phyloP scores from a whole-genome alignment of 2,329 filamentous ascomycete species.

The Xylaria sp. region DNA sequence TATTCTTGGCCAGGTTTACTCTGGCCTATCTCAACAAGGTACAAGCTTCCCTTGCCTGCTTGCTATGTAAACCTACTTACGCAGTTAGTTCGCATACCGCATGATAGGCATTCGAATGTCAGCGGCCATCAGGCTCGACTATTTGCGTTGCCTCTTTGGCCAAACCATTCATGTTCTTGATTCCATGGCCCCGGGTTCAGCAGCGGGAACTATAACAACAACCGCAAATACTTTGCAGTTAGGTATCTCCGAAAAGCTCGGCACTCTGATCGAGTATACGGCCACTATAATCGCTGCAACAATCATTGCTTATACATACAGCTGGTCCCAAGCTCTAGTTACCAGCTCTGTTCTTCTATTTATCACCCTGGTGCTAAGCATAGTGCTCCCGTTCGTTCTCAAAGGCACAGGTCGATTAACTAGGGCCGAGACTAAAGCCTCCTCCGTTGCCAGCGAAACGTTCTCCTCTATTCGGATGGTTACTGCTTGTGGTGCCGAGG shows the following conservation, averaged over 20 bases:
- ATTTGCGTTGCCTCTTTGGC: slow-evolving; percentile 70
- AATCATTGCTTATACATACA: slow-evolving; percentile 66
- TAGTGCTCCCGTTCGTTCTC: slow-evolving; percentile 66
- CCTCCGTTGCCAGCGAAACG: slow-evolving; percentile 70
- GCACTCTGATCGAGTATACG: slow-evolving; percentile 66
- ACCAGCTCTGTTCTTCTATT: slow-evolving; percentile 68
- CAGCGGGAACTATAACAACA: slow-evolving; percentile 71
- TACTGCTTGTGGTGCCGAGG: slow-evolving; percentile 70
- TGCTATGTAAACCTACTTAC: slow-evolving; percentile 34
- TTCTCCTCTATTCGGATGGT: slow-evolving; percentile 71
- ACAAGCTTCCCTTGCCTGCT: slow-evolving; percentile 26
- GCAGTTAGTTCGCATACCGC: slow-evolving; percentile 64
- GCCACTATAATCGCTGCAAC: slow-evolving; percentile 64
- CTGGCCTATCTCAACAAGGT: slow-evolving; percentile 72
- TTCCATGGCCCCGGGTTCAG: slow-evolving; percentile 70
- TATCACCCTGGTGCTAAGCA: slow-evolving; percentile 60
- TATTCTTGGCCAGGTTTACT: slow-evolving; percentile 74
- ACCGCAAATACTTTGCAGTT: slow-evolving; percentile 73
- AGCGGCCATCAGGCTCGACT: slow-evolving; percentile 70
- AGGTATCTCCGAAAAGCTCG: slow-evolving; percentile 72
- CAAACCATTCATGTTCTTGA: slow-evolving; percentile 77
- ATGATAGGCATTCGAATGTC: slow-evolving; percentile 72
- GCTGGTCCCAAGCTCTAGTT: slow-evolving; percentile 70
- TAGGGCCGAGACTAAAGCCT: slow-evolving; percentile 67
- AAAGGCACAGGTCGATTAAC: slow-evolving; percentile 60